Evolutionary conservation across 257 asterid species (phyloP).

Genomic region (Mitragyna speciosa): DNA sequence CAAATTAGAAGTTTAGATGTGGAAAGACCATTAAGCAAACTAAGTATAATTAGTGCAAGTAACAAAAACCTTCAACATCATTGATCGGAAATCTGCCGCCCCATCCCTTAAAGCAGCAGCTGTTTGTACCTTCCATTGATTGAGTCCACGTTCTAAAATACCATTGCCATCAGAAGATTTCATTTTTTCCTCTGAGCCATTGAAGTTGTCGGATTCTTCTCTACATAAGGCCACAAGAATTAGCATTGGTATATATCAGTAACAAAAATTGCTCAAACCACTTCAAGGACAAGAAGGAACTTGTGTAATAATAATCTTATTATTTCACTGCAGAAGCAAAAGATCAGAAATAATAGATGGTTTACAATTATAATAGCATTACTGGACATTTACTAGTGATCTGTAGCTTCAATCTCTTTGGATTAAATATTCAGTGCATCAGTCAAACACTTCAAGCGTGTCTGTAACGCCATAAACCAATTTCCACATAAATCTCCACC

Average conservation of each 20-base stretch:
- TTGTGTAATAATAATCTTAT: too few species aligned
- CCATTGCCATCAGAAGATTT: constrained; percentile 39
- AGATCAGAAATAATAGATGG: neutral
- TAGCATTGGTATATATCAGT: neutral
- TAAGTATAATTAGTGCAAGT: constrained; percentile 11
- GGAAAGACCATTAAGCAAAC: constrained; percentile 16
- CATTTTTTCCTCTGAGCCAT: constrained; percentile 43
- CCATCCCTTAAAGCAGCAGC: constrained; percentile 77
- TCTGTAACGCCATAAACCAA: neutral
- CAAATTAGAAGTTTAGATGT: constrained; percentile 12
- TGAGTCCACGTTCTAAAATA: constrained; percentile 71
- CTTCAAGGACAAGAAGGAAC: constrained; percentile 2
- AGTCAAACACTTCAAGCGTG: neutral
- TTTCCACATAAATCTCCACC: neutral
- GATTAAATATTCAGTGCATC: neutral
- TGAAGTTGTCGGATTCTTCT: constrained; percentile 43
- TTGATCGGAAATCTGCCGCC: constrained; percentile 57
- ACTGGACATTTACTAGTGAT: neutral
- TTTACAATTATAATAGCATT: neutral
- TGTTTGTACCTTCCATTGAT: constrained; percentile 79
- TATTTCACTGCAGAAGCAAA: neutral
- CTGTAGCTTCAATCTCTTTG: neutral
- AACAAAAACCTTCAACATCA: constrained; percentile 67
- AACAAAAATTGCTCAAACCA: neutral
- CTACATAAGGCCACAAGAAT: constrained; percentile 38